Conservation (phyloP, 2,329 filamentous ascomycete genomes). For the Colletotrichum magnum region DNA sequence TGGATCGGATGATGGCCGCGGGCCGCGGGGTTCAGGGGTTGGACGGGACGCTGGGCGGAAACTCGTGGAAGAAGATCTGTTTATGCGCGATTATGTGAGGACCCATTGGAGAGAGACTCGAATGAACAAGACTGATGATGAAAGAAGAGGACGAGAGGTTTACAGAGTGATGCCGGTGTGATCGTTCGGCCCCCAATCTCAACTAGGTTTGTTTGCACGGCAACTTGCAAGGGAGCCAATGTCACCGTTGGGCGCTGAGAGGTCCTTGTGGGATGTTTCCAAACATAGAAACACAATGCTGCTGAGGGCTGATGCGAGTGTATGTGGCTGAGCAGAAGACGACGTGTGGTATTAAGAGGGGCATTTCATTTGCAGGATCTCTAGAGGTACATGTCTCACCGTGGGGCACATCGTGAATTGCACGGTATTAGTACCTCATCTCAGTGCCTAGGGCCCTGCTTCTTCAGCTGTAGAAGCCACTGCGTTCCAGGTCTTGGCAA, state of each 20-base stretch:
- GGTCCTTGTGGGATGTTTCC: constrained; percentile 18
- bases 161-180: constrained; percentile 4
- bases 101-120: no score
- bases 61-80: constrained; percentile 14
- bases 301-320: neutral
- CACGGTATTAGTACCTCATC: no score
- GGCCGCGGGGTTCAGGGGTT: constrained; percentile 5
- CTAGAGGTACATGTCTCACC: no score
- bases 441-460: no score
- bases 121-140: no score
- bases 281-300: constrained; percentile 13
- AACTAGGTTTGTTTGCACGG: neutral
- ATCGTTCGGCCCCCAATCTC: constrained; percentile 2
- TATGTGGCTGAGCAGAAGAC: constrained; percentile 21
- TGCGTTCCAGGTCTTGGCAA: no score
- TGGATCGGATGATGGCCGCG: constrained; percentile 26
- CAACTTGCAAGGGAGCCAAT: constrained; percentile 1
- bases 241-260: neutral
- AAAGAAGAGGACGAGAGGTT: neutral
- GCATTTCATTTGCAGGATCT: no score
- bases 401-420: no score
- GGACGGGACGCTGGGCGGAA: constrained; percentile 5
- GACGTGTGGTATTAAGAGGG: neutral
- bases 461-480: no score
- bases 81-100: neutral